Percentiles rank a stretch among this genome's conserved stretches.
Conservation (phyloP, 2,329 filamentous ascomycete species). For the Pseudogymnoascus verrucosus region DNA sequence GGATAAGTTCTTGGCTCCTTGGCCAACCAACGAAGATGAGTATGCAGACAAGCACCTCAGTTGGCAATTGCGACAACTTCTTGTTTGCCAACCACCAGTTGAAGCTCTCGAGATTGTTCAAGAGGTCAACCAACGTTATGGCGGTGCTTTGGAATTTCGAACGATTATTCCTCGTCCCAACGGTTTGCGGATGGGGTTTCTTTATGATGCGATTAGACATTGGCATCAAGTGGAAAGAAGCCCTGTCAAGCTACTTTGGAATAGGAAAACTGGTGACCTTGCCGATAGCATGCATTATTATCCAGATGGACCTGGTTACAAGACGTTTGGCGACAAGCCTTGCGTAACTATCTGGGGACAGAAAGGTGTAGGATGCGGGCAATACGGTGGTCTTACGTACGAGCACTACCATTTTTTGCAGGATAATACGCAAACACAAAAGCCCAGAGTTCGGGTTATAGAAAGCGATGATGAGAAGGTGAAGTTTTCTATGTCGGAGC, state of each 20-base stretch:
- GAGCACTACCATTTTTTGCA: not conserved
- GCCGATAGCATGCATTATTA: not conserved
- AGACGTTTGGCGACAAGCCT: slow-evolving; percentile 10
- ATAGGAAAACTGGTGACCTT: slow-evolving; percentile 8
- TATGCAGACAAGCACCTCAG: slow-evolving; percentile 1
- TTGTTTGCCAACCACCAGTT: slow-evolving; percentile 13
- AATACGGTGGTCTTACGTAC: slow-evolving; percentile 5
- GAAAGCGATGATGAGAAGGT: slow-evolving; percentile 9
- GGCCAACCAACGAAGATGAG: not conserved
- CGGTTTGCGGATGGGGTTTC: slow-evolving; percentile 13
- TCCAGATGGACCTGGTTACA: not conserved
- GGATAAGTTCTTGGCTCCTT: slow-evolving; percentile 9
- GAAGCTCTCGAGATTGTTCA: slow-evolving; percentile 14
- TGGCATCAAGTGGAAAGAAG: slow-evolving; percentile 11
- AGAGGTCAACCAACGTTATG: slow-evolving; percentile 7
- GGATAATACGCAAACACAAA: not conserved
- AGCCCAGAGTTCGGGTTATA: not conserved
- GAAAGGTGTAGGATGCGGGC: slow-evolving; percentile 8
- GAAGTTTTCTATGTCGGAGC: slow-evolving; percentile 11
- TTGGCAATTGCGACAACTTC: slow-evolving; percentile 14
- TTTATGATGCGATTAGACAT: slow-evolving; percentile 12
- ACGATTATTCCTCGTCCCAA: slow-evolving; percentile 6
- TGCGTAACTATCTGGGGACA: slow-evolving; percentile 12
- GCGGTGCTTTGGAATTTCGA: slow-evolving; percentile 9
- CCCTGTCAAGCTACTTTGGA: not conserved